Conservation (phyloP, 1,284 basidiomycete species). For the Nidula niveotomentosa region DNA sequence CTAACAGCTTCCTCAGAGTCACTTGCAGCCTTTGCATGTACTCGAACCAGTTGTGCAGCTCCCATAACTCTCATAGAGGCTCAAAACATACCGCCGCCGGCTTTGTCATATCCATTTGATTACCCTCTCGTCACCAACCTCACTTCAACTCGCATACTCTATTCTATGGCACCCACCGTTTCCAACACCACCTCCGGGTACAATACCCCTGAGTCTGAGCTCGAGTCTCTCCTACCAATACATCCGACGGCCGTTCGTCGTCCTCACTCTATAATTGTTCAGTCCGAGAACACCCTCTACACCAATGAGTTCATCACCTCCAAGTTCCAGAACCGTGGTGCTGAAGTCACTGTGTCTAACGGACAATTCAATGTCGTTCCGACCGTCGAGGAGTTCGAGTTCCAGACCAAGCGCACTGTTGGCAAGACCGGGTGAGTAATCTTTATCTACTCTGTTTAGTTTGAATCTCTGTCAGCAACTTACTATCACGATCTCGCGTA, state of each 20-base stretch:
- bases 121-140: conserved; percentile 16
- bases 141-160: no score
- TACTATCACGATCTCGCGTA: conserved; percentile 36
- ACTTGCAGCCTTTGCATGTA: conserved; percentile 70
- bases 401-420: conserved; percentile 89
- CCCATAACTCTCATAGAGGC: conserved; percentile 80
- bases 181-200: conserved; percentile 56
- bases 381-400: conserved; percentile 80
- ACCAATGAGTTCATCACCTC: conserved; percentile 81
- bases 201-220: conserved; percentile 64
- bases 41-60: conserved; percentile 82
- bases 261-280: conserved; percentile 78
- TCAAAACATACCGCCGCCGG: conserved; percentile 68
- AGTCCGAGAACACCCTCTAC: conserved; percentile 83
- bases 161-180: conserved; percentile 34
- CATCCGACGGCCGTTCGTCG: conserved; percentile 87
- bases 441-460: conserved; percentile 8
- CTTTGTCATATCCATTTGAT: conserved; percentile 54
- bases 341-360: conserved; percentile 67
- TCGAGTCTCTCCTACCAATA: conserved; percentile 65
- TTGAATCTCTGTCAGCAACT: background rate
- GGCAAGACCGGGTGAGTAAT: conserved; percentile 86
- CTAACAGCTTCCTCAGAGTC: conserved; percentile 12
- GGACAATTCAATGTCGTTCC: conserved; percentile 81
- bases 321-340: conserved; percentile 83